Base-by-base conservation (phyloP, 257 asterid species). In the Nicotiana otophora region DNA sequence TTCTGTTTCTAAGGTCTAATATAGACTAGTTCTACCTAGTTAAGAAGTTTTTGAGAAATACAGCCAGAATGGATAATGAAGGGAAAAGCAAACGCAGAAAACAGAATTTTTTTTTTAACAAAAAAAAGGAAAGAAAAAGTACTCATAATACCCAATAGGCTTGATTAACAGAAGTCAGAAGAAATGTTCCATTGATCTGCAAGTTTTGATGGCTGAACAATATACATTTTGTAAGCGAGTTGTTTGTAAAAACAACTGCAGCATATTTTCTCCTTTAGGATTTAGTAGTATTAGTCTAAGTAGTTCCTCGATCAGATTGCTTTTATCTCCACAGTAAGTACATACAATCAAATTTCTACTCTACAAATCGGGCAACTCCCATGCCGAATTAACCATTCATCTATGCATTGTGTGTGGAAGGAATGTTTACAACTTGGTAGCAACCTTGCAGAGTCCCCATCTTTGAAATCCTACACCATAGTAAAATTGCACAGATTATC, bases 361-460 rank as follows among this genome's bases (percentile, higher is more conserved):
- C 99, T 87, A 83, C 99, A 95, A 23, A 91, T 85, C 0, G 99
- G 98, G 84, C 99, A 95, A n/a, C 86, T 90, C 4, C 92, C 95
- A 60, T 92, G 95, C 53, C 93, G 89, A 74, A 79, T 16, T 66
- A 95, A 92, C 99, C 98, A 95, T 85, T 88, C 93, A 69, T 95
- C 97, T 80, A 94, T 86, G 90, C 99, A 95, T 3, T 85, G 83
- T 26, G 78, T 55, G 87, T 95, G 99, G 86, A 91, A 94, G 15
- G 85, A 83, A 88, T 95, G 99, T 66, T 88, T 61, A 70, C 99
- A 95, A 10, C 82, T 88, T 28, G 96, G 95, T 81, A 94, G 87
- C 84, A 83, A 42, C 64, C 92, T 88, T 42, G 89, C 86, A 60
- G 64, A 81, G 16, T 94, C 99, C 76, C 98, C 92, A 19, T 89